Conservation (phyloP, 2,329 filamentous ascomycete genomes). For the Colletotrichum trifolii region DNA sequence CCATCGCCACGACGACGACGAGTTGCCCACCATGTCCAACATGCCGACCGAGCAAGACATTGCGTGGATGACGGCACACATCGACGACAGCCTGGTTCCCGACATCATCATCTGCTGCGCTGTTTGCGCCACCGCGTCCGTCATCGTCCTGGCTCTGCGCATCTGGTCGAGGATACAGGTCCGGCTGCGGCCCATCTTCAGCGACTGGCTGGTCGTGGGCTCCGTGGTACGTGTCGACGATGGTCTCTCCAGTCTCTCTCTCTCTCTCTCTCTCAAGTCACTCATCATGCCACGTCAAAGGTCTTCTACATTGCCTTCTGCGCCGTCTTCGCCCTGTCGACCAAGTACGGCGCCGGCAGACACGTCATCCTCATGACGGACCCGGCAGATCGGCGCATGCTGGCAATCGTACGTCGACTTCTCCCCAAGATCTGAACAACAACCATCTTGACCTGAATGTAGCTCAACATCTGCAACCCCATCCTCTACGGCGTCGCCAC, state of each 20-base stretch:
- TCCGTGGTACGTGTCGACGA: conserved; percentile 10
- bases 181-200: conserved; percentile 12
- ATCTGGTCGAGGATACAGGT: conserved; percentile 15
- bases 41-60: conserved; percentile 17
- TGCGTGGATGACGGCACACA: conserved; percentile 30
- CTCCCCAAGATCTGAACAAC: not conserved
- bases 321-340: conserved; percentile 28
- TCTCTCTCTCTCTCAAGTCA: too few species aligned
- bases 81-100: conserved; percentile 23
- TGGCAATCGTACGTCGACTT: conserved; percentile 23
- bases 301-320: conserved; percentile 23
- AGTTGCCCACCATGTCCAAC: conserved; percentile 6
- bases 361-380: conserved; percentile 27
- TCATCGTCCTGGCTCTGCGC: conserved; percentile 15
- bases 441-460: not conserved
- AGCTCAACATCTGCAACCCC: conserved; percentile 28
- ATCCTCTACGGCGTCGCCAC: conserved; percentile 22
- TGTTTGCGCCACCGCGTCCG: conserved; percentile 9
- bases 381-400: conserved; percentile 24
- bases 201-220: conserved; percentile 29
- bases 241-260: too few species aligned
- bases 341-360: conserved; percentile 25
- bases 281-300: not conserved
- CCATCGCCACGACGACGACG: not conserved
- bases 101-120: conserved; percentile 29